Conservation (phyloP, 108 stramenopile genomes). For the Cyclotella distinguenda region DNA sequence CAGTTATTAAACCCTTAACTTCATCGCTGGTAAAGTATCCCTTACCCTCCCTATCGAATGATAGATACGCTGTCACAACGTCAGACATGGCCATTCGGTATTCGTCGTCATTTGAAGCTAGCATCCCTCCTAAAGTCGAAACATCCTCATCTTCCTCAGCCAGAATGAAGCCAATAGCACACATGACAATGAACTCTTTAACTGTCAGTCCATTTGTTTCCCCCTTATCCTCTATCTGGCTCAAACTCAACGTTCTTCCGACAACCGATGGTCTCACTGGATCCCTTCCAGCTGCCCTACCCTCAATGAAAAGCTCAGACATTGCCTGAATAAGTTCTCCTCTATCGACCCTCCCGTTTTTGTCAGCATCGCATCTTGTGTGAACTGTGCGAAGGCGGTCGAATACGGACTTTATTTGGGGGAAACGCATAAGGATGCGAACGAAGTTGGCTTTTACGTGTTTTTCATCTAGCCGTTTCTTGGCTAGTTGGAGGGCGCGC, state of each 20-base stretch:
- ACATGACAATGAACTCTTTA: slow-evolving; percentile 44
- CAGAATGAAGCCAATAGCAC: slow-evolving; percentile 47
- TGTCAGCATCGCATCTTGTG: slow-evolving; percentile 30
- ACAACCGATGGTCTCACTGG: slow-evolving; percentile 29
- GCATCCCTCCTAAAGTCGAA: slow-evolving; percentile 43
- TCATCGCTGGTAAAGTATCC: slow-evolving; percentile 48
- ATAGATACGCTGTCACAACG: slow-evolving; percentile 51
- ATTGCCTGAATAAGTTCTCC: slow-evolving; percentile 33
- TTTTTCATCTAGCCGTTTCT: slow-evolving; percentile 29
- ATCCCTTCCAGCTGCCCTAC: slow-evolving; percentile 17
- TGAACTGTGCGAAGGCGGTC: slow-evolving; percentile 35
- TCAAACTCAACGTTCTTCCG: slow-evolving; percentile 26
- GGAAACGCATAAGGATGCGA: slow-evolving; percentile 52
- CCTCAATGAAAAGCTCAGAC: slow-evolving; percentile 34
- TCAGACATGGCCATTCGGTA: slow-evolving; percentile 47
- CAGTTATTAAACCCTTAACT: slow-evolving; percentile 41
- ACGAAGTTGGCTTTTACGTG: slow-evolving; percentile 47
- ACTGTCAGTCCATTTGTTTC: slow-evolving; percentile 22
- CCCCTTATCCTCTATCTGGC: slow-evolving; percentile 19
- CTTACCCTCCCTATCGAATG: slow-evolving; percentile 49
- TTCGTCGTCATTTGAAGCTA: slow-evolving; percentile 33
- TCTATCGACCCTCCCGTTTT: slow-evolving; percentile 19
- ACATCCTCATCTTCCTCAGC: slow-evolving; percentile 36
- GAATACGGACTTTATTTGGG: slow-evolving; percentile 42
- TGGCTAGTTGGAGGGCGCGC: slow-evolving; percentile 37